Percentiles rank a stretch among this genome's conserved stretches.
Conservation (phyloP, 768 basidiomycete species). For the Termitomyces sp. region DNA sequence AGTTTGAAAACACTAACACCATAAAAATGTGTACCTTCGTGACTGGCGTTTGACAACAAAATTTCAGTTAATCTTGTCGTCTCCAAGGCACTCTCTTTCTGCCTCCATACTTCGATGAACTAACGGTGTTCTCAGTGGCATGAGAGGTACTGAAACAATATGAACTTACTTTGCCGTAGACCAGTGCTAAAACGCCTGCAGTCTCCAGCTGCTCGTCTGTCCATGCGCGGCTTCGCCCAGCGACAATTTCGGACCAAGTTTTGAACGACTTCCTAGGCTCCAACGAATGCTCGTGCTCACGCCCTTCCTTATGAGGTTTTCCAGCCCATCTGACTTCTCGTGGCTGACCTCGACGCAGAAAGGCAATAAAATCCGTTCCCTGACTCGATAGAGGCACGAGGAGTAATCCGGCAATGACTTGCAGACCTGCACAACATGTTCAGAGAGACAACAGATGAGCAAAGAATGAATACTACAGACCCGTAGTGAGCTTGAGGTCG, state of each 20-base stretch:
- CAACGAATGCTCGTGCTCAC: slow-evolving; percentile 32
- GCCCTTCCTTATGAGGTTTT: slow-evolving; percentile 50
- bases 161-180: slow-evolving; percentile 62
- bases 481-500: slow-evolving; percentile 58
- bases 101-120: slow-evolving; percentile 86
- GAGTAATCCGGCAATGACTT: slow-evolving; percentile 69
- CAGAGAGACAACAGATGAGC: neutral
- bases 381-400: slow-evolving; percentile 70
- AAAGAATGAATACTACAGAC: slow-evolving; percentile 16
- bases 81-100: slow-evolving; percentile 72
- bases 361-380: slow-evolving; percentile 79
- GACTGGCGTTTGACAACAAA: slow-evolving; percentile 75
- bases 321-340: slow-evolving; percentile 79
- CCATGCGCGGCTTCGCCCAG: slow-evolving; percentile 67
- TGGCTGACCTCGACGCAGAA: slow-evolving; percentile 72
- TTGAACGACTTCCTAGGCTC: slow-evolving; percentile 82
- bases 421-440: slow-evolving; percentile 35
- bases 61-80: slow-evolving; percentile 72
- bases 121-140: slow-evolving; percentile 18
- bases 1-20: neutral
- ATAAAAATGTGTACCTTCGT: slow-evolving; percentile 52
- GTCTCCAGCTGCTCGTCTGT: slow-evolving; percentile 83
- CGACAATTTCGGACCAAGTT: slow-evolving; percentile 72
- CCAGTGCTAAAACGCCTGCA: slow-evolving; percentile 71
- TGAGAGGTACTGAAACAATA: neutral